Evolutionary conservation across 495 filamentous ascomycete genomes (phyloP).

Genomic region (Xylaria bambusicola): DNA sequence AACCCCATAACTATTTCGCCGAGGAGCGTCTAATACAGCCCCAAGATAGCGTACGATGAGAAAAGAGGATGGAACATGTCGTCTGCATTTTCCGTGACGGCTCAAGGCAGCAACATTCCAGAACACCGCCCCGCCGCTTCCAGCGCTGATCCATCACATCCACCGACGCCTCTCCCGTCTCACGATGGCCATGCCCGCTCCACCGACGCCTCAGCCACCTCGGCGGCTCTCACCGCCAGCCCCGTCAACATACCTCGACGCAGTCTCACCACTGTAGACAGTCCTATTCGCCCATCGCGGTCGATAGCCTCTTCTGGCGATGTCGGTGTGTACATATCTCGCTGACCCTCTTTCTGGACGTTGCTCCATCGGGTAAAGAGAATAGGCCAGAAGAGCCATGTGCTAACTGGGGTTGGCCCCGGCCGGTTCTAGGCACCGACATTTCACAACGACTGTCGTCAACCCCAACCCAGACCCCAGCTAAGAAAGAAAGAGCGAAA

Average conservation of each 20-base stretch:
- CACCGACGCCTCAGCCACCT: conserved; percentile 1
- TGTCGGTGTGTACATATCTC: conserved; percentile 14
- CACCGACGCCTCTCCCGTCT: neutral
- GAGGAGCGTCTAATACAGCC: too few species aligned
- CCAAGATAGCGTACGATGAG: neutral
- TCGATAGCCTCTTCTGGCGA: conserved; percentile 4
- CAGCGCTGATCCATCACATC: neutral
- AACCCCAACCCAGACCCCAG: conserved; percentile 16
- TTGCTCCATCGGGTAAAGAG: neutral
- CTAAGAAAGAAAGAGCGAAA: conserved; percentile 25
- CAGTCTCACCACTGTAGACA: neutral
- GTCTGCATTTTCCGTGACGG: conserved; percentile 10
- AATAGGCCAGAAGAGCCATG: neutral
- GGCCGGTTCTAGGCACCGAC: conserved; percentile 25
- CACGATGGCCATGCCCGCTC: neutral
- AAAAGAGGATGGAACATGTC: conserved; percentile 17
- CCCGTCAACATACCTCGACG: neutral
- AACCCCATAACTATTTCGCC: too few species aligned
- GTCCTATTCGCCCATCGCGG: neutral
- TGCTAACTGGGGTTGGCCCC: conserved; percentile 12
- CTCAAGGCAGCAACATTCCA: conserved; percentile 9
- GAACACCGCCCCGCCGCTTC: conserved; percentile 3
- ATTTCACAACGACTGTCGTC: conserved; percentile 11
- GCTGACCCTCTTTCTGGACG: neutral
- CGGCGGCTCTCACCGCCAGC: neutral